Base-by-base conservation (phyloP, 1,284 basidiomycete species). In the Coriolopsis trogii region DNA sequence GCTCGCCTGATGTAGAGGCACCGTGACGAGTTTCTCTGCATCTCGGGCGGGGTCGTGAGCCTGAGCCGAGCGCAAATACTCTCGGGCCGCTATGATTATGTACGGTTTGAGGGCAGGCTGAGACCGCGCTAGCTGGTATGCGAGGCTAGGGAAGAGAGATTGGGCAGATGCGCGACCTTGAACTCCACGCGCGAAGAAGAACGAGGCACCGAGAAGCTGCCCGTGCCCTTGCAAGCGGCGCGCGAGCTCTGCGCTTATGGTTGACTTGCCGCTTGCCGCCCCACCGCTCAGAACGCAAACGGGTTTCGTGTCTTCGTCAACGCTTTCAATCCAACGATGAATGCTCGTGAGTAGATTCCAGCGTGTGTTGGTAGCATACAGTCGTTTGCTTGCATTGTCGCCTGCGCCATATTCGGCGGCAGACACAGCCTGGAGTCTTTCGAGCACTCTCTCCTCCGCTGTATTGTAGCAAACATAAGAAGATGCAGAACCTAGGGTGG, bases 81-180 rank as follows among this genome's bases (percentile, higher is more conserved):
- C 13, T 3, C 46, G 38, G 26, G 39, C 46, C 7, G 29, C 28
- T 3, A 25, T 12, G 7, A 49, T 25, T 31, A 49, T 42, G 40
- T 16, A 23, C 6, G 24, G 6, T 18, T 26, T 34, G 12, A 49
- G 16, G n/a, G 26, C 16, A 24, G 6, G 33, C 6, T 49, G 24
- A 6, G 28, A 43, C 18, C 20, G 40, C 1, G 47, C 47, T 4
- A 49, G 47, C 34, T 49, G 40, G 25, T 36, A 49, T 3, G 50
- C 45, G 15, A 60, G 30, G 6, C 49, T 53, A 4, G 49, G 38
- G 30, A 56, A 46, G 33, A 57, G 36, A 15, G 45, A 40, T 2
- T 37, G 40, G 4, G 44, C 49, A 7, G 39, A 41, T 31, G 25
- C 37, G 23, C 37, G 18, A 21, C 46, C 47, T n/a, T 48, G 40